Percentiles rank a stretch among this genome's conserved stretches.
These are phyloP conservation scores for Cairneyella variabilis DNA, from an alignment of 495 filamentous ascomycete species.

Conservation along the genomic window DNA sequence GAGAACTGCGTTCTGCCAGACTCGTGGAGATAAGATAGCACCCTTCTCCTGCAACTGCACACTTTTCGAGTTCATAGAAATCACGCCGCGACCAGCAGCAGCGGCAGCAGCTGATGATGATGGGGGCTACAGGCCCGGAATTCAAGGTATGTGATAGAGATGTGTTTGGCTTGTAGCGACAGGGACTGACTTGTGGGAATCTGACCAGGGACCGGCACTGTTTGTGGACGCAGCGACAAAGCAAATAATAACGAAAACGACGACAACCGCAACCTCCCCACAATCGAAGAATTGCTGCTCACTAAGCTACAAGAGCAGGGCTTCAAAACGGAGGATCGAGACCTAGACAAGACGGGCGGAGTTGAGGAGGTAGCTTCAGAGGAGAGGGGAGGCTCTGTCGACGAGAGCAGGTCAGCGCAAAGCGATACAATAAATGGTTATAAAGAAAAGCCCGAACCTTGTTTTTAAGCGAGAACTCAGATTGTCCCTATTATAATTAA, in stretches of 20 bases:
- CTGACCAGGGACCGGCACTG: slow-evolving; percentile 1
- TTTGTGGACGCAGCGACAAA: background rate
- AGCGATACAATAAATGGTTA: too few relatives aligned
- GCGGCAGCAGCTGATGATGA: slow-evolving; percentile 6
- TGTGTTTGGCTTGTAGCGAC: slow-evolving; percentile 15
- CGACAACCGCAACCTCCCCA: slow-evolving; percentile 8
- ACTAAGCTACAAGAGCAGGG: slow-evolving; percentile 14
- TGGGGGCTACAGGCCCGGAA: slow-evolving; percentile 2
- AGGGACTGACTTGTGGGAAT: slow-evolving; percentile 6
- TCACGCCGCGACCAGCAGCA: slow-evolving; percentile 6
- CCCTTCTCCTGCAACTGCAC: too few relatives aligned
- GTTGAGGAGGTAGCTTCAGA: slow-evolving; percentile 17
- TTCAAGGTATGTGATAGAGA: slow-evolving; percentile 17
- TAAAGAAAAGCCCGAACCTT: too few relatives aligned
- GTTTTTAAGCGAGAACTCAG: too few relatives aligned
- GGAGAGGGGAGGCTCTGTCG: slow-evolving; percentile 11
- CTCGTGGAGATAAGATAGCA: too few relatives aligned
- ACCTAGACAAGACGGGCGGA: background rate
- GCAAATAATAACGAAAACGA: slow-evolving; percentile 11
- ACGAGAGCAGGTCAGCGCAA: slow-evolving; percentile 12
- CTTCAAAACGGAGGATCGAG: slow-evolving; percentile 4
- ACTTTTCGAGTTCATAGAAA: too few relatives aligned
- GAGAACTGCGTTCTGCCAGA: too few relatives aligned
- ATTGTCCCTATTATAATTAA: too few relatives aligned
- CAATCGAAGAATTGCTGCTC: slow-evolving; percentile 17